Percentiles rank a stretch among this genome's conserved stretches.
Conservation (phyloP, 306 rosid genomes). For the Morella rubra region DNA sequence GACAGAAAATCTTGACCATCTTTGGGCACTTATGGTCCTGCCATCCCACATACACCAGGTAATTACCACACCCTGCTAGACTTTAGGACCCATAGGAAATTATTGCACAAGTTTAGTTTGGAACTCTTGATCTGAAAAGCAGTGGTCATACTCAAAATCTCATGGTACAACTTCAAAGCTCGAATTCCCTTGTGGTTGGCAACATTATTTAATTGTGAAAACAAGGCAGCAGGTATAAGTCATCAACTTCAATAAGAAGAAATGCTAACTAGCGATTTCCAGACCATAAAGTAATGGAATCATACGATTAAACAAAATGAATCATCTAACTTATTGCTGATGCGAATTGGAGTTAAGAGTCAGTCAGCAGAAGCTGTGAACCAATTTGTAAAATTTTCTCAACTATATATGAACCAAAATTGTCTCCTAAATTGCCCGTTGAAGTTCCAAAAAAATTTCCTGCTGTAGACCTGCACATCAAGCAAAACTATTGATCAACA, state of each 20-base stretch:
- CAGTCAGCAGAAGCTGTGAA: conserved; percentile 37
- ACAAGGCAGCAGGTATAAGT: neutral
- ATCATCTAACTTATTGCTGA: conserved; percentile 45
- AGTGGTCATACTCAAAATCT: too few relatives aligned
- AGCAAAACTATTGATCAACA: conserved; percentile 20
- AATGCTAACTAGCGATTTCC: conserved; percentile 4
- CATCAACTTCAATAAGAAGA: conserved; percentile 2
- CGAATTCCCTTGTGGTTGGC: neutral
- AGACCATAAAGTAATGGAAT: conserved; percentile 30
- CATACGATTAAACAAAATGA: conserved; percentile 58
- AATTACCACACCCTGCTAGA: too few relatives aligned
- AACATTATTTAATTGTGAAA: neutral
- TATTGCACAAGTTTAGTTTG: too few relatives aligned
- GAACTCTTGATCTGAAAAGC: too few relatives aligned
- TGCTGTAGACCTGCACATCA: conserved; percentile 42
- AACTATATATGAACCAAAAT: conserved; percentile 45
- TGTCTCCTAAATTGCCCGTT: conserved; percentile 43
- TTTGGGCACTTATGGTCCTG: too few relatives aligned
- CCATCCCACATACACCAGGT: too few relatives aligned
- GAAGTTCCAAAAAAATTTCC: conserved; percentile 33
- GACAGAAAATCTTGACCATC: too few relatives aligned
- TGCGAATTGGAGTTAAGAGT: conserved; percentile 23
- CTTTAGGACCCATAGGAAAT: too few relatives aligned
- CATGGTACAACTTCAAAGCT: neutral
- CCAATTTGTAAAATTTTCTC: conserved; percentile 55